These are phyloP conservation scores for Gnaphalium uliginosum DNA, from an alignment of 129 eudicot species.

Conservation along the genomic window DNA sequence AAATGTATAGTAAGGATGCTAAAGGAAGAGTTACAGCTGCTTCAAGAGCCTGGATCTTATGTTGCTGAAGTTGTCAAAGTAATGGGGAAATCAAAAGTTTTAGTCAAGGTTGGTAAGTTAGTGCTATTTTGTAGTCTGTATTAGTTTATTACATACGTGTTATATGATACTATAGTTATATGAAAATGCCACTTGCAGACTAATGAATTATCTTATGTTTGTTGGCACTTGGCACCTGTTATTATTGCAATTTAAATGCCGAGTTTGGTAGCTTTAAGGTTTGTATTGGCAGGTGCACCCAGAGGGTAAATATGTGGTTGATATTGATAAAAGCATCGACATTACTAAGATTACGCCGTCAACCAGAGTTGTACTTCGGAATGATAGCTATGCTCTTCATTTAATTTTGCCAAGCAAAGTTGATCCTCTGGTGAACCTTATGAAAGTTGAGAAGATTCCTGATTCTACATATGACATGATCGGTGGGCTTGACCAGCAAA, in stretches of 20 bases:
- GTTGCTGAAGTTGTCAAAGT: conserved; percentile 55
- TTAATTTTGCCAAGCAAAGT: conserved; percentile 47
- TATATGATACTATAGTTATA: not conserved
- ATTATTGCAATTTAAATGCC: no score
- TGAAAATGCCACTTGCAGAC: no score
- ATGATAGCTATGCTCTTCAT: conserved; percentile 40
- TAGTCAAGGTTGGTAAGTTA: conserved; percentile 41
- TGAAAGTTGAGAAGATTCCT: conserved; percentile 52
- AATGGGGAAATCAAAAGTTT: conserved; percentile 50
- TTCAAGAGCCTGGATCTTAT: conserved; percentile 46
- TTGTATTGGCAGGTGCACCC: conserved; percentile 35
- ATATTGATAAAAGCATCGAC: conserved; percentile 46
- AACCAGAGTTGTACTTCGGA: conserved; percentile 45
- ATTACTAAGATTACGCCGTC: conserved; percentile 46
- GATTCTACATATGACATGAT: conserved; percentile 51
- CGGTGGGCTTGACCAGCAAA: conserved; percentile 49
- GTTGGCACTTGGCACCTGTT: no score
- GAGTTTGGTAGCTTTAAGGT: no score
- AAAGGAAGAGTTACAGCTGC: conserved; percentile 53
- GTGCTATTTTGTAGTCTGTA: not conserved
- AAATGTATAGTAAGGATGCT: conserved; percentile 34
- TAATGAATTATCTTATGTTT: no score
- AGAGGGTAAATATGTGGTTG: conserved; percentile 41
- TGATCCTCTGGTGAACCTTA: conserved; percentile 48
- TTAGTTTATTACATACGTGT: not conserved